Evolutionary conservation across 2,329 filamentous ascomycete genomes (phyloP).

Genomic region (Furcasterigmium sp.): DNA sequence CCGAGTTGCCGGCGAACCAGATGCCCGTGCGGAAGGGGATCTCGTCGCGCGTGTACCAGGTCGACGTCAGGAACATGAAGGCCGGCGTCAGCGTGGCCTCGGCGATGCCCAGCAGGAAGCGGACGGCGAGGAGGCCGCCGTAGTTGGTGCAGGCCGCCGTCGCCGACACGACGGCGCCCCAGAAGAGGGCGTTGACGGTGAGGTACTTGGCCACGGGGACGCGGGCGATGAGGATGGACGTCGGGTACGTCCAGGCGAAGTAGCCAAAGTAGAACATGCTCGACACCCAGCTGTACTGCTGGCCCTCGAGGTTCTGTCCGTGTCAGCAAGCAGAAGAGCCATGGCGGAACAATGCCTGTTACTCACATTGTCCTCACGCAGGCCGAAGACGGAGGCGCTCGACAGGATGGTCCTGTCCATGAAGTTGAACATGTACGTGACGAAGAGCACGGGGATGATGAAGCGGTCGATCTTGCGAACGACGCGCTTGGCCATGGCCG

Average conservation of each 20-base stretch:
- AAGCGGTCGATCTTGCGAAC: constrained; percentile 50
- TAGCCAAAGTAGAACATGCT: constrained; percentile 36
- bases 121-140: constrained; percentile 40
- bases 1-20: constrained; percentile 49
- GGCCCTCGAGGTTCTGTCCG: constrained; percentile 48
- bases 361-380: constrained; percentile 39
- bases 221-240: constrained; percentile 40
- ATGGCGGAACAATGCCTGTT: neutral
- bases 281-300: constrained; percentile 45
- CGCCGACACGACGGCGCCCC: constrained; percentile 40
- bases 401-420: constrained; percentile 57
- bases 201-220: constrained; percentile 43
- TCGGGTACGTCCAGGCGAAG: constrained; percentile 44
- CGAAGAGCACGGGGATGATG: constrained; percentile 51
- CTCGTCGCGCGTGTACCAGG: constrained; percentile 53
- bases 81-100: constrained; percentile 50
- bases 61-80: constrained; percentile 51
- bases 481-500: constrained; percentile 26
- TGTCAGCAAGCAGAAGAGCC: constrained; percentile 8
- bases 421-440: constrained; percentile 55
- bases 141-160: constrained; percentile 42
- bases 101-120: constrained; percentile 48
- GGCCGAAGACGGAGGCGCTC: constrained; percentile 50
- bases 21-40: constrained; percentile 48
- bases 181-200: constrained; percentile 40